phyloP scores from a whole-genome alignment of 2,329 filamentous ascomycete species.

The Verticillium dahliae region DNA sequence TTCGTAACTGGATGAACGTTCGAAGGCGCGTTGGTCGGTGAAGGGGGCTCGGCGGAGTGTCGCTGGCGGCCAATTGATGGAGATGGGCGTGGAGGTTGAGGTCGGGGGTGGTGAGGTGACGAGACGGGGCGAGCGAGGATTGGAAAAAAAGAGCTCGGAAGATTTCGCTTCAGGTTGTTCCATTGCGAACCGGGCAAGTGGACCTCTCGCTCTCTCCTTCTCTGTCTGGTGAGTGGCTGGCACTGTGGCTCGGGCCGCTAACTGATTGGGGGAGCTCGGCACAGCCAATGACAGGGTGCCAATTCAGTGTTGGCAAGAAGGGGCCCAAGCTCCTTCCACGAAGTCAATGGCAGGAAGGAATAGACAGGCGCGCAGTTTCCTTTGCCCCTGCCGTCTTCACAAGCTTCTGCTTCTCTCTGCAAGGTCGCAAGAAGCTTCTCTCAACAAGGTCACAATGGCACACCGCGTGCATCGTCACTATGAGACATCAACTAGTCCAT shows the following conservation, averaged over 20 bases:
- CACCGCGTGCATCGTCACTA: too few relatives aligned
- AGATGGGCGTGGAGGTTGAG: slow-evolving; percentile 14
- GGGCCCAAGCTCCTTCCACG: not conserved
- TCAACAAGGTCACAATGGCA: too few relatives aligned
- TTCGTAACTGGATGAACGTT: not conserved
- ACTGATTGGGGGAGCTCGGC: not conserved
- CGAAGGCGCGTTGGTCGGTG: not conserved
- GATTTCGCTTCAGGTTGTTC: slow-evolving; percentile 28
- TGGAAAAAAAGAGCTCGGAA: slow-evolving; percentile 42
- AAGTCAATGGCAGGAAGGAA: not conserved
- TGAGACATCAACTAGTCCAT: too few relatives aligned
- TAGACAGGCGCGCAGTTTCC: too few relatives aligned
- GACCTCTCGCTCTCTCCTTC: slow-evolving; percentile 1
- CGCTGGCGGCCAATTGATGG: slow-evolving; percentile 27
- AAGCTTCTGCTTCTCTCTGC: not conserved
- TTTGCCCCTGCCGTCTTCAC: not conserved
- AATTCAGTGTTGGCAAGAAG: not conserved
- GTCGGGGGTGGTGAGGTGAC: slow-evolving; percentile 13
- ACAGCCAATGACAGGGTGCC: not conserved
- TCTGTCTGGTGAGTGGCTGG: not conserved
- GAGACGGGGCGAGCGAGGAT: slow-evolving; percentile 13
- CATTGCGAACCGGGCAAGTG: slow-evolving; percentile 11
- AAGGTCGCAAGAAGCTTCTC: too few relatives aligned
- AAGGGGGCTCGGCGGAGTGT: slow-evolving; percentile 1
- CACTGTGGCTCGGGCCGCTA: not conserved